Percentiles rank a stretch among this genome's conserved stretches.
These are phyloP conservation scores for Micractinium conductrix DNA, from an alignment of 139 green algal genomes.

Conservation along the genomic window DNA sequence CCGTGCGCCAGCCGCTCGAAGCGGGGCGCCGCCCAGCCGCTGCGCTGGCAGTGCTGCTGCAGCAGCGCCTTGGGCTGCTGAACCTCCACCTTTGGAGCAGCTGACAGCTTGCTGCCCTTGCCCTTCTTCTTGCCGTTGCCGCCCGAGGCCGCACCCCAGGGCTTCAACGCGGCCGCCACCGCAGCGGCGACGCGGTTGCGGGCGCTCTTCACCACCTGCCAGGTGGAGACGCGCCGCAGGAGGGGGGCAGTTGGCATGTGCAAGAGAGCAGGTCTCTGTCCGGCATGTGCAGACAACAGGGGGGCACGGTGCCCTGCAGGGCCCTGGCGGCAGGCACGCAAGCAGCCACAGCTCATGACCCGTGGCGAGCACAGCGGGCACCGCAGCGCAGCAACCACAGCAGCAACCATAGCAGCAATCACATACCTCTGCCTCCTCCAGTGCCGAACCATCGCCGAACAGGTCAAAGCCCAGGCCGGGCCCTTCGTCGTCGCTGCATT, in stretches of 20 bases:
- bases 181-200: neutral
- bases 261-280: too few relatives aligned
- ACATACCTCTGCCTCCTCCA: conserved; percentile 27
- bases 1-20: conserved; percentile 73
- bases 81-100: conserved; percentile 5
- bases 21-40: conserved; percentile 65
- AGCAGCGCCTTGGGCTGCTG: conserved; percentile 82
- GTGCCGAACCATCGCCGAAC: conserved; percentile 42
- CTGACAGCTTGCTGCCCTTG: conserved; percentile 9
- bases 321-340: too few relatives aligned
- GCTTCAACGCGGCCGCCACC: conserved; percentile 3
- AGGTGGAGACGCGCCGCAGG: too few relatives aligned
- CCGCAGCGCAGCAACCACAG: too few relatives aligned
- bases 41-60: conserved; percentile 84
- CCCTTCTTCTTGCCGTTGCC: conserved; percentile 38
- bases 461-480: conserved; percentile 45
- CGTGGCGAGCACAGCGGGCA: too few relatives aligned
- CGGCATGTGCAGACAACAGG: too few relatives aligned
- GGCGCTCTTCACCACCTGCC: conserved; percentile 15
- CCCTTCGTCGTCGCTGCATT: conserved; percentile 32
- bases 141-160: conserved; percentile 10
- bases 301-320: too few relatives aligned
- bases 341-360: too few relatives aligned
- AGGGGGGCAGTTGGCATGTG: too few relatives aligned
- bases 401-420: too few relatives aligned